Base-by-base conservation (phyloP, 768 basidiomycete genomes). In the Lactarius deliciosus region DNA sequence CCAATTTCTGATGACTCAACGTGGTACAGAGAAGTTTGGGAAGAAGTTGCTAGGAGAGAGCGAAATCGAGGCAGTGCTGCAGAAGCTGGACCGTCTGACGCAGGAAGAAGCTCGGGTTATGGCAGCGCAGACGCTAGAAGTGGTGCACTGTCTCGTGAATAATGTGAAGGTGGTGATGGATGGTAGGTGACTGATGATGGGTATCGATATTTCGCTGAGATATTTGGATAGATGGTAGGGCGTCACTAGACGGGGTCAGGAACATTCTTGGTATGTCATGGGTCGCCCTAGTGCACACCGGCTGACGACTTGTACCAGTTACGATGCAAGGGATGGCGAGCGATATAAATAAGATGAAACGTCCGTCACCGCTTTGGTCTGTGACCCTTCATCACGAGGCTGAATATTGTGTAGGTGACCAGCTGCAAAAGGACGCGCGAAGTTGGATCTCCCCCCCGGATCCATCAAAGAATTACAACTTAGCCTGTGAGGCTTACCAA, bases 311-410 rank as follows among this genome's bases (percentile, higher is more conserved):
- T 6, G 22, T 56, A 10, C 57, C n/a, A 58, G 57, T 36, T 3
- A 58, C 38, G 22, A 58, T 38, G 57, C 36, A 58, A 40, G 36
- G 55, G 30, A 56, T 34, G 6, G 55, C 30, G 20, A n/a, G 32
- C 32, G 55, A 56, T 8, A 34, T 56, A 34, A 56, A 56, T 34
- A 56, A 56, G 18, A 56, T 56, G 55, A 56, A 56, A 11, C 55
- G 55, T 56, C 18, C 18, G 55, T 56, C 32, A 20, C 32, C 20
- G 0, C 10, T 2, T 13, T 8, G 18, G 4, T 25, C 55, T 30
- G 18, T 5, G 1, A 4, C 20, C 20, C 30, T n/a, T 32, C 0
- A 11, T 34, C 6, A 20, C 6, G 6, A 32, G 8, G 55, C 18
- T 9, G 30, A 56, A 50, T 30, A 1, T 18, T 11, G n/a, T 2